Conservation (phyloP, 2,329 filamentous ascomycete species). For the Stachybotrys echinatus region DNA sequence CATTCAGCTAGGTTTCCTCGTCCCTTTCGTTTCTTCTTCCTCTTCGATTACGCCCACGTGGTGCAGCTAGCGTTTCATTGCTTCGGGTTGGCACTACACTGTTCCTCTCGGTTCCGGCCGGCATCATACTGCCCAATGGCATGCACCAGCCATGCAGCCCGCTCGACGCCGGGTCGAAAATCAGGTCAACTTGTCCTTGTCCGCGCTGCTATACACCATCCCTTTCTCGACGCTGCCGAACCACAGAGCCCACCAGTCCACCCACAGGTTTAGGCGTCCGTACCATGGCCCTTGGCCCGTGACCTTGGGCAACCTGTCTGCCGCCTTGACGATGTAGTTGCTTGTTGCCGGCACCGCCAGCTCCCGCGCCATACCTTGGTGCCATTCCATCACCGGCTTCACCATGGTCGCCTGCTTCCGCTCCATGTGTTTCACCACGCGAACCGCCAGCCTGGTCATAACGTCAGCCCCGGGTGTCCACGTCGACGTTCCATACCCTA, state of each 20-base stretch:
- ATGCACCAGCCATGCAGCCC: too few relatives aligned
- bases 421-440: conserved; percentile 49
- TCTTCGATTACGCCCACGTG: too few relatives aligned
- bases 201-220: conserved; percentile 17
- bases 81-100: too few relatives aligned
- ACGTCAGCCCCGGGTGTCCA: conserved; percentile 65
- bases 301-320: conserved; percentile 28
- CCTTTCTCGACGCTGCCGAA: conserved; percentile 25
- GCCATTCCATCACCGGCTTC: conserved; percentile 34
- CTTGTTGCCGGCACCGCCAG: conserved; percentile 21
- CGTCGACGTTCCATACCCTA: conserved; percentile 60
- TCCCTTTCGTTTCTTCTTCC: too few relatives aligned
- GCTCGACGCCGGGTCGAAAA: too few relatives aligned
- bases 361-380: conserved; percentile 14
- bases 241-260: conserved; percentile 22
- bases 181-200: neutral
- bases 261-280: conserved; percentile 21
- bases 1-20: too few relatives aligned
- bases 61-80: too few relatives aligned
- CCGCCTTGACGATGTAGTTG: conserved; percentile 29
- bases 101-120: too few relatives aligned
- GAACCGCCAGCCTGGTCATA: conserved; percentile 37
- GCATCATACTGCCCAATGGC: too few relatives aligned
- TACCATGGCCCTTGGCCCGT: conserved; percentile 30
- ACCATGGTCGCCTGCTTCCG: conserved; percentile 37